Conservation (phyloP, 78 protist genomes). For the Planoprotostelium fungivorum region DNA sequence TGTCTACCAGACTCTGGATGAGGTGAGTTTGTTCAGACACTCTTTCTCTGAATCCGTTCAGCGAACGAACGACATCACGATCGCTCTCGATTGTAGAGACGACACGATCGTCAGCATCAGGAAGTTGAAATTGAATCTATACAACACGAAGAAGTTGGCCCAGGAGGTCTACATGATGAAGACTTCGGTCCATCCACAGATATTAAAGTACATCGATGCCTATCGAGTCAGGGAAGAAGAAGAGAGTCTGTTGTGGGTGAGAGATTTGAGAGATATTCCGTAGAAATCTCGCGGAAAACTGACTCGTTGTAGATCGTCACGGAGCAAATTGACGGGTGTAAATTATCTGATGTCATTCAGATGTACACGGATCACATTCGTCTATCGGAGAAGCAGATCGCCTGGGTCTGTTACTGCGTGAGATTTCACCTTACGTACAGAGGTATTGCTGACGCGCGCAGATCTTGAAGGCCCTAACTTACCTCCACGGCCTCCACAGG, state of each 20-base stretch:
- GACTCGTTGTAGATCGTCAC: constrained; percentile 65
- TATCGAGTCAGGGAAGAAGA: too few species aligned
- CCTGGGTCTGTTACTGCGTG: constrained; percentile 45
- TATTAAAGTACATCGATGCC: constrained; percentile 61
- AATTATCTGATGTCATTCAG: constrained; percentile 58
- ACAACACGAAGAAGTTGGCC: constrained; percentile 34
- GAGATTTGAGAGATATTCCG: too few species aligned
- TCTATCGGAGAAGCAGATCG: constrained; percentile 45
- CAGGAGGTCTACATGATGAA: constrained; percentile 68
- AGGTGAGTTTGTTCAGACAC: constrained; percentile 66
- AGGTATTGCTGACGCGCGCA: too few species aligned
- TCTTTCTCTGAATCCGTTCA: constrained; percentile 47
- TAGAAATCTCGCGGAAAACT: too few species aligned
- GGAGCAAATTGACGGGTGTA: constrained; percentile 66
- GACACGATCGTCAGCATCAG: too few species aligned
- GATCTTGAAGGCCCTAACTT: constrained; percentile 44
- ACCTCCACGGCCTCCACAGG: constrained; percentile 48
- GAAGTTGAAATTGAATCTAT: constrained; percentile 55
- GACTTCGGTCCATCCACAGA: constrained; percentile 38
- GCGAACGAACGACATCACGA: constrained; percentile 17
- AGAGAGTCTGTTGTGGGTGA: too few species aligned
- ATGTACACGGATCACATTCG: constrained; percentile 42
- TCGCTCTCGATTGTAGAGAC: too few species aligned
- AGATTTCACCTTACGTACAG: too few species aligned
- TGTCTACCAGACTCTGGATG: constrained; percentile 41